Base-by-base conservation (phyloP, 1,284 basidiomycete genomes). In the Rugosomyces carneus region DNA sequence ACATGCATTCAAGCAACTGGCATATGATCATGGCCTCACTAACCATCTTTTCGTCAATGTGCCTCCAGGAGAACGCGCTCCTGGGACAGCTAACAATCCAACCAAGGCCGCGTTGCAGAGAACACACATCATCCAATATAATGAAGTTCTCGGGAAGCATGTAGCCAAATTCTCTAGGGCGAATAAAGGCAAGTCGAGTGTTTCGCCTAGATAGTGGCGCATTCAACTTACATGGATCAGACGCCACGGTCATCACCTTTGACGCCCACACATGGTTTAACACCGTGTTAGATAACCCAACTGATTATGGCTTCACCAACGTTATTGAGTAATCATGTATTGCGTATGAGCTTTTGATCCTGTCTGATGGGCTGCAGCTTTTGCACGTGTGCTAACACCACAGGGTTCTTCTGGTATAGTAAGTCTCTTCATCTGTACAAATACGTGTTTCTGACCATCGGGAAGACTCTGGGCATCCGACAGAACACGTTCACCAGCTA, bases 1-100 rank as follows among this genome's bases (percentile, higher is more conserved):
- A 8, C 40, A 10, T 27, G 27, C 18, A 19, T 24, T 15, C 9
- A 50, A 72, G 75, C 67, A 68, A 63, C 58, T 56, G 37, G 71
- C 72, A 0, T 66, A 70, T 51, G 49, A 65, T 35, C 61, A 62
- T 36, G 71, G 73, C 37, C 66, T 77, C 7, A 61, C 55, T 2
- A 67, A 69, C 2, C 73, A 78, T 52, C 64, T 79, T 29, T 78
- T 79, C 61, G 58, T 78, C 54, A 78, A 76, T 52, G 74, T 78
- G 16, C 75, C 76, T 27, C 73, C 77, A 9, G 71, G 69, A 49
- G 71, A 76, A 41, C 71, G 75, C 26, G 57, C 66, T 19, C 76
- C 77, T 8, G 60, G 53, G 9, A 59, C 57, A 29, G 40, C 72
- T 19, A 59, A 59, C 41, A 62, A 60, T 40, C 45, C 64, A 10